Percentiles rank a stretch among this genome's conserved stretches.
phyloP scores from a whole-genome alignment of 78 protist genomes.

The Protostelium mycophagum region DNA sequence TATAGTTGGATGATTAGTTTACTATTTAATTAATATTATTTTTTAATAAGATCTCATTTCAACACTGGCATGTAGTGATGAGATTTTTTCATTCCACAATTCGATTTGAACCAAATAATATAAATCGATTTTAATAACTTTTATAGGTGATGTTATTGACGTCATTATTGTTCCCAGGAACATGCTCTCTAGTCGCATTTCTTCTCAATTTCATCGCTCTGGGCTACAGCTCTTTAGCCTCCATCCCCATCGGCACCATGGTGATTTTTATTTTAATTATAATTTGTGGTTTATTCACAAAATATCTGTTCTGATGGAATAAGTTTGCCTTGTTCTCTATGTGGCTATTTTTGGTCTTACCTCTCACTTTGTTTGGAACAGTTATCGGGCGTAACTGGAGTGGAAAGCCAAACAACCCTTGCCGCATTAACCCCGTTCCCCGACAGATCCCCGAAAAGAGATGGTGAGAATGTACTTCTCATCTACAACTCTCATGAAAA shows the following conservation, averaged over 20 bases:
- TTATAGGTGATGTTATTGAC: conserved; percentile 65
- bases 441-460: conserved; percentile 75
- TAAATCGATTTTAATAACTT: no score
- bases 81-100: no score
- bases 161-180: conserved; percentile 40
- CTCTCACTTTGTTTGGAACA: conserved; percentile 84
- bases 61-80: no score
- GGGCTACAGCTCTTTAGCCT: conserved; percentile 22
- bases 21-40: no score
- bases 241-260: conserved; percentile 34
- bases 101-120: no score
- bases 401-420: conserved; percentile 17
- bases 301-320: not conserved
- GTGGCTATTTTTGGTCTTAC: conserved; percentile 69
- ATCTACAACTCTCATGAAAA: no score
- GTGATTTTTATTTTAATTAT: not conserved
- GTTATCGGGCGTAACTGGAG: conserved; percentile 66
- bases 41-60: no score
- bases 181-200: not conserved
- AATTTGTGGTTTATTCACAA: not conserved
- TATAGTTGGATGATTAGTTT: no score
- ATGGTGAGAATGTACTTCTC: conserved; percentile 20
- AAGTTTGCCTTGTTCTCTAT: conserved; percentile 23
- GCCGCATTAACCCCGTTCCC: conserved; percentile 64
- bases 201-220: conserved; percentile 71